Conservation (phyloP, 768 basidiomycete genomes). For the Rhodotorula toruloides region DNA sequence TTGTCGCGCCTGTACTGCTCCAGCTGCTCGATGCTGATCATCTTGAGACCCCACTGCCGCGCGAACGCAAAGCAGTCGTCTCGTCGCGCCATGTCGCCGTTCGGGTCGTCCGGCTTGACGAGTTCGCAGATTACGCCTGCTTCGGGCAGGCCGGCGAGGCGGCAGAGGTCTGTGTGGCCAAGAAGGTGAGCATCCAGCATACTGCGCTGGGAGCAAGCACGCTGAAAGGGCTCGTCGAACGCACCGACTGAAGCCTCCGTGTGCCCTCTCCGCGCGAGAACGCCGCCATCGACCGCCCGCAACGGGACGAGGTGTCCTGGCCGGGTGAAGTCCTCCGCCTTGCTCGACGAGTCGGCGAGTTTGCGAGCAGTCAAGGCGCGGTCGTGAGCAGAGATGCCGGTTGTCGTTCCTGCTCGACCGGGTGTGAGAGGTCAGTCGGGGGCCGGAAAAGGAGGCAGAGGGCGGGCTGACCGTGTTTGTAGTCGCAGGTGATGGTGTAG, state of each 20-base stretch:
- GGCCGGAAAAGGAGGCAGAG: not conserved
- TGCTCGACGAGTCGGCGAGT: conserved; percentile 57
- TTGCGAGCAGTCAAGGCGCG: conserved; percentile 79
- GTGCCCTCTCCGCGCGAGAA: conserved; percentile 81
- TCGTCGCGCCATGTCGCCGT: conserved; percentile 86
- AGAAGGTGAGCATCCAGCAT: not conserved
- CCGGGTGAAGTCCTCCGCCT: conserved; percentile 69
- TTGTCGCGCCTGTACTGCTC: conserved; percentile 45
- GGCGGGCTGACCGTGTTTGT: conserved; percentile 64
- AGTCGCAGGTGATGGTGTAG: conserved; percentile 93
- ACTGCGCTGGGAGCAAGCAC: not conserved
- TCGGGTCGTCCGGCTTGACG: conserved; percentile 76
- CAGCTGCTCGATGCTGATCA: conserved; percentile 79
- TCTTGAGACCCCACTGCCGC: conserved; percentile 78
- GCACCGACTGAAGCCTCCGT: conserved; percentile 74
- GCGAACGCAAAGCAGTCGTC: conserved; percentile 92
- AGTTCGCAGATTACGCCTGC: conserved; percentile 90
- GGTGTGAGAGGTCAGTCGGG: not conserved
- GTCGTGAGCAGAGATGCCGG: conserved; percentile 95
- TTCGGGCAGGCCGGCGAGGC: conserved; percentile 60
- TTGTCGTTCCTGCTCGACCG: conserved; percentile 65
- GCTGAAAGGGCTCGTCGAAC: conserved; percentile 29
- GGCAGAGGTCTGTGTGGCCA: conserved; percentile 63
- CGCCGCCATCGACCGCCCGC: conserved; percentile 77
- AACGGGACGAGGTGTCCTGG: conserved; percentile 96